Base-by-base conservation (phyloP, 768 basidiomycete genomes). In the Suillus subalutaceus region DNA sequence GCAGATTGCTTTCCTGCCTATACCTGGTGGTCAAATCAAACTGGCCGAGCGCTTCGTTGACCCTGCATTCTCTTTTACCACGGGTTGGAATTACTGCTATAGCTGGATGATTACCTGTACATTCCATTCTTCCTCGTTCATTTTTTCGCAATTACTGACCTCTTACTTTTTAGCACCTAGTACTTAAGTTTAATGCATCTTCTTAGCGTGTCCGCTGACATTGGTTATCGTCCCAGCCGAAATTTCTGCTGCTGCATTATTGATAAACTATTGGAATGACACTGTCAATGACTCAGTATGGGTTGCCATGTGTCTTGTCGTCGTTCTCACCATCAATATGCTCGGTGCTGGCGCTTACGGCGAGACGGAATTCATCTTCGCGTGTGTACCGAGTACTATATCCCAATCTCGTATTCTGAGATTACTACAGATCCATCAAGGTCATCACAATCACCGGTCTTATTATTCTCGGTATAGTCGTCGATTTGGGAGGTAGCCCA, bases 401-500 rank as follows among this genome's bases (percentile, higher is more conserved):
- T 44, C 32, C 35, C 23, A 0, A 61, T 35, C n/a, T 68, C 30
- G 41, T 40, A 32, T 43, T 7, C 52, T 37, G 32, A 69, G 23
- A 0, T 26, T 6, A 4, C 32, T 35, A 18, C 53, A 79, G 86
- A 6, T 93, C 92, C 9, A 93, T 97, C 80, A 96, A 96, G 77
- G 91, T 97, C n/a, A 77, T 96, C 67, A 91, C 92, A 0, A 92
- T 95, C 69, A 84, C 82, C 5, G 93, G 90, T 65, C 81, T 88
- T 44, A 89, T 89, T 63, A 87, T 90, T 67, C 72, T 89, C n/a
- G 88, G 88, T 9, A 81, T 89, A 9, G 81, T 96, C 38, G 80
- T 97, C 68, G 93, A 95, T 74, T 88, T 94, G 48, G 96, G 96
- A 68, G 95, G 93, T 65, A 94, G 93, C 3, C 94, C 94, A 9